A percentile compares a stretch with the other conserved stretches of the same genome.
phyloP scores from a whole-genome alignment of 805 yeast species.

The Isabelozyma pseudorhagii region DNA sequence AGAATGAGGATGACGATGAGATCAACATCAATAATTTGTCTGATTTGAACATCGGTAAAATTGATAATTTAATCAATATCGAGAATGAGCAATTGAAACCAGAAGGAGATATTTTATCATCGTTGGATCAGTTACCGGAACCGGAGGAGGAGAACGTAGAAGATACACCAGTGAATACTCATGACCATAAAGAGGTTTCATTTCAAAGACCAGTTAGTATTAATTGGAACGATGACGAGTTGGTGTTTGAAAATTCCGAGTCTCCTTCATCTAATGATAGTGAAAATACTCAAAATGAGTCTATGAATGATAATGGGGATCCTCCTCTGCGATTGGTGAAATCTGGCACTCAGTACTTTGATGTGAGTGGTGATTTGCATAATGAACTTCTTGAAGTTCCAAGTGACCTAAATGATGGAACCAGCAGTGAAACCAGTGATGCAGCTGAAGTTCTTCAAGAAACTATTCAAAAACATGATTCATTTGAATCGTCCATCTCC shows the following conservation, averaged over 20 bases:
- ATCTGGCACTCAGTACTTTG: constrained; percentile 19
- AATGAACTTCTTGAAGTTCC: constrained; percentile 1
- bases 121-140: constrained; percentile 2
- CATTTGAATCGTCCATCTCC: constrained; percentile 20
- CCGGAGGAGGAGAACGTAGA: neutral
- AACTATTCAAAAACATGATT: neutral
- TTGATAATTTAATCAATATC: constrained; percentile 33
- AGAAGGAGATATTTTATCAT: neutral
- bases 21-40: constrained; percentile 35
- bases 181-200: constrained; percentile 21
- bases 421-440: neutral
- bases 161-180: neutral
- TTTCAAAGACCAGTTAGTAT: constrained; percentile 38
- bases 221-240: constrained; percentile 40
- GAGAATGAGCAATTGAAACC: constrained; percentile 9
- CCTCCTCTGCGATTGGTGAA: constrained; percentile 4
- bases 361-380: constrained; percentile 13
- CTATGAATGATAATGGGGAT: neutral
- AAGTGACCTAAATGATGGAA: neutral
- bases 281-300: constrained; percentile 1
- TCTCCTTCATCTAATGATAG: constrained; percentile 4
- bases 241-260: constrained; percentile 26
- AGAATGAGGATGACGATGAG: constrained; percentile 11
- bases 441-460: neutral
- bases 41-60: constrained; percentile 35